Conservation (phyloP, 441 rosid species). For the Cnidoscolus chayamansa region DNA sequence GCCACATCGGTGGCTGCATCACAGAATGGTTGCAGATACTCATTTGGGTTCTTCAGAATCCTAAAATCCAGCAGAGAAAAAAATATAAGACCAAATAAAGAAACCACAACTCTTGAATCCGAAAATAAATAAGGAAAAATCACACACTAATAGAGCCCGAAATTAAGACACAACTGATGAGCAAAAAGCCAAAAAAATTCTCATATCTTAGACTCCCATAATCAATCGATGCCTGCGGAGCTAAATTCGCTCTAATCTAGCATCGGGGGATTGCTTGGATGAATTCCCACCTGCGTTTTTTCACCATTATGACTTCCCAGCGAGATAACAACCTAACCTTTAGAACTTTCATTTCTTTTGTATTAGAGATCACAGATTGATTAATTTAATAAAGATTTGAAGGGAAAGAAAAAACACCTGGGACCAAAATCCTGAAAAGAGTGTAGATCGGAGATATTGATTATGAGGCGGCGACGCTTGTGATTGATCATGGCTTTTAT, state of each 20-base stretch:
- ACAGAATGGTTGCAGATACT: slow-evolving; percentile 85
- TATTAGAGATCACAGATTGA: not conserved
- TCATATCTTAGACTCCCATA: not conserved
- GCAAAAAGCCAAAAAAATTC: not conserved
- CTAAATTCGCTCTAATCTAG: not conserved
- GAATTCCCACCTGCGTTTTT: not conserved
- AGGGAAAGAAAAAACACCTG: slow-evolving; percentile 35
- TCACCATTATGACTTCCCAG: not conserved
- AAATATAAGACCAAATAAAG: not conserved
- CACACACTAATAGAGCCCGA: too few species aligned
- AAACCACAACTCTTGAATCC: not conserved
- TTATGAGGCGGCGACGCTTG: slow-evolving; percentile 85
- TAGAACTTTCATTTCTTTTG: not conserved
- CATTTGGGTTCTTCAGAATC: slow-evolving; percentile 73
- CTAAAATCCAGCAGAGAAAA: slow-evolving; percentile 33
- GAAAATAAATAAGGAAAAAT: not conserved
- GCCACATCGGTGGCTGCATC: slow-evolving; percentile 89
- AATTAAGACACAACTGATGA: not conserved
- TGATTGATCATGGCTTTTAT: slow-evolving; percentile 76
- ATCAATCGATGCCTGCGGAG: not conserved
- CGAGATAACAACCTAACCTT: not conserved
- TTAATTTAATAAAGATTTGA: not conserved
- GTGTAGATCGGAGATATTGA: slow-evolving; percentile 88
- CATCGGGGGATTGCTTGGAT: too few species aligned
- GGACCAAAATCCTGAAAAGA: slow-evolving; percentile 61